Conservation (phyloP, 192 early-diverging fungal genomes). For the Coemansia sp. region DNA sequence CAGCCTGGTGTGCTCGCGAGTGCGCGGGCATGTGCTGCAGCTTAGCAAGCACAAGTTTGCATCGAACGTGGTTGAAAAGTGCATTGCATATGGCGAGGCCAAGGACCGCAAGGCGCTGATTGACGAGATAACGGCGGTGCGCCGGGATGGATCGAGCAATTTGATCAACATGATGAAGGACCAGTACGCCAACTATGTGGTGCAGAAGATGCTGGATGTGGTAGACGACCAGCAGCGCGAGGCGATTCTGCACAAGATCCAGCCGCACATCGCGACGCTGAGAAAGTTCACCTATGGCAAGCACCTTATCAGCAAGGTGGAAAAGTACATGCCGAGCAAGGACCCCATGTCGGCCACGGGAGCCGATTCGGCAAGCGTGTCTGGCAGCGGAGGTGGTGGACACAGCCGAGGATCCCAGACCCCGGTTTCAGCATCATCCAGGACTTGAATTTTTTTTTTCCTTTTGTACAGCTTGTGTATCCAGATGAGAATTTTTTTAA, state of each 20-base stretch:
- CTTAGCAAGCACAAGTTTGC: constrained; percentile 99
- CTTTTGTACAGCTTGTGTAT: constrained; percentile 9
- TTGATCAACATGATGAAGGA: constrained; percentile 99
- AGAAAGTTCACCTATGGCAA: constrained; percentile 99
- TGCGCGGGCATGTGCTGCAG: constrained; percentile 86
- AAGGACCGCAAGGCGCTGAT: constrained; percentile 84
- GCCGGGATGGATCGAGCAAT: constrained; percentile 74
- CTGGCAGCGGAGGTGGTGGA: constrained; percentile 6
- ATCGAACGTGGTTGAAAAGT: constrained; percentile 97
- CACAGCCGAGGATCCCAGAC: constrained; percentile 8
- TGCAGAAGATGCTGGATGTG: constrained; percentile 99
- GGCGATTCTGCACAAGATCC: constrained; percentile 84
- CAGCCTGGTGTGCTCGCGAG: constrained; percentile 79
- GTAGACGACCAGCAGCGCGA: constrained; percentile 89
- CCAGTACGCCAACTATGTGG: constrained; percentile 99
- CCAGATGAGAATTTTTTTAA: background rate
- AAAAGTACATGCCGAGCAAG: constrained; percentile 37
- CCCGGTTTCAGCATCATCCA: constrained; percentile 10
- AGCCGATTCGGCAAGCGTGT: constrained; percentile 1
- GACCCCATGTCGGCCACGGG: constrained; percentile 12
- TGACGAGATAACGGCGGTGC: constrained; percentile 85
- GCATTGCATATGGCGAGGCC: constrained; percentile 89
- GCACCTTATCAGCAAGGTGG: constrained; percentile 80
- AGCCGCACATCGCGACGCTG: constrained; percentile 84
- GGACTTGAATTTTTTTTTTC: constrained; percentile 5